Evolutionary conservation across 108 stramenopile genomes (phyloP), one percentile per base, ranked within the genome.

Genomic region (Nannochloropsis oceanica): DNA sequence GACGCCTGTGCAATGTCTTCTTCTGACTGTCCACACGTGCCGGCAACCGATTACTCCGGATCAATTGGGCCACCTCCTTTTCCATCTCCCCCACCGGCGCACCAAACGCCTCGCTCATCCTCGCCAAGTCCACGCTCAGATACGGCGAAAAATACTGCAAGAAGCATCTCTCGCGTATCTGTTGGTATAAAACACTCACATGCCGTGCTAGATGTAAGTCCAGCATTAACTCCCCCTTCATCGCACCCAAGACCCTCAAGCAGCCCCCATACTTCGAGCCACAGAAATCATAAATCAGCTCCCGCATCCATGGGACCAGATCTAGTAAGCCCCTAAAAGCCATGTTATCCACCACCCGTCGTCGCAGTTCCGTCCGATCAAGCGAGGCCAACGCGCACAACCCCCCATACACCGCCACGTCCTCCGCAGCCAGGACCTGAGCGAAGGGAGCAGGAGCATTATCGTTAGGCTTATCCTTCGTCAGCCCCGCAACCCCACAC

Each of bases 81-180:
- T 84, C 87, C 80, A 87, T 9, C 79, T 84, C 83, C 18, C 83
- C 44, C 27, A 84, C 80, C 83, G 83, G 80, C 27, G 27, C 80
- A 20, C 83, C 87, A 13, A 87, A 84, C 27, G 87, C 59, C 43
- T 87, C 44, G 27, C 83, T 27, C 87, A 87, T 87, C 5, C 83
- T 27, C 79, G 25, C 83, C 14, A 87, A 83, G n/a, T 82, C 79
- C 46, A 87, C 87, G 25, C 83, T 84, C 79, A 79, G 79, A 80
- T 87, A 87, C 25, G 87, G 87, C 11, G 83, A 80, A 79, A 87
- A 87, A 83, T 84, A 87, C 85, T 89, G 88, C 85, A 89, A 73
- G 59, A 85, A 80, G 85, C 88, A 89, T 79, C 81, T 81, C 81
- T 89, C 85, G 42, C 82, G 82, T 18, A 85, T 34, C 46, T 44